Evolutionary conservation across 2,329 filamentous ascomycete genomes (phyloP), one percentile per base, ranked within the genome.

Genomic region (Cordyceps javanica): DNA sequence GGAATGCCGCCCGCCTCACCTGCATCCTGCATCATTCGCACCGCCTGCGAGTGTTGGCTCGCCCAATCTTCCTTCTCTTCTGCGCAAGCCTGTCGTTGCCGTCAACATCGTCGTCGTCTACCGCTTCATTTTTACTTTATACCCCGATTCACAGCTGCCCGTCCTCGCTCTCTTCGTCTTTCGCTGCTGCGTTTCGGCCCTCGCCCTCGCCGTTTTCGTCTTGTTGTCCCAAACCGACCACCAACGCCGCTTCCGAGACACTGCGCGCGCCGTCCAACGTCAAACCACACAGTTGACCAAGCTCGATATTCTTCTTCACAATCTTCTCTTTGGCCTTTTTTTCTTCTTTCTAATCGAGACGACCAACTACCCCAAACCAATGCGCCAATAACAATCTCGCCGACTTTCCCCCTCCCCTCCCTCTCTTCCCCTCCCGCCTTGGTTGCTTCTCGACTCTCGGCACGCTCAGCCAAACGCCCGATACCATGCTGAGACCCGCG

Each of bases 401-500:
- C 4, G 21, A n/a, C 23, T 10, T 19, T 16, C 39, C 39, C 21
- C 32, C 19, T 25, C 34, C 25, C 41, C 38, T 36, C 30, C 45
- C 36, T 38, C 44, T 32, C 26, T 59, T 58, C 50, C n/a, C n/a
- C n/a, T n/a, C n/a, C n/a, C n/a, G n/a, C n/a, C n/a, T n/a, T 44
- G 34, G 50, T 23, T 42, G 30, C 52, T 26, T 38, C 41, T 59
- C 58, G 59, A 59, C 56, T 21, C 25, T 14, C 42, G 30, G 41
- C 58, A 59, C 60, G 63, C 60, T 62, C 63, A 45, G 51, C 39
- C 50, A n/a, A n/a, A 32, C 51, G 51, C 38, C 21, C 51, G 66
- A 69, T 77, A 85, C 76, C 76, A 90, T 96, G 85, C 79, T 97
- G 72, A 90, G 92, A 68, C 92, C 94, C 61, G 93, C 94, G 61